Conservation (phyloP, 2,329 filamentous ascomycete genomes). For the Exophiala bonariae region DNA sequence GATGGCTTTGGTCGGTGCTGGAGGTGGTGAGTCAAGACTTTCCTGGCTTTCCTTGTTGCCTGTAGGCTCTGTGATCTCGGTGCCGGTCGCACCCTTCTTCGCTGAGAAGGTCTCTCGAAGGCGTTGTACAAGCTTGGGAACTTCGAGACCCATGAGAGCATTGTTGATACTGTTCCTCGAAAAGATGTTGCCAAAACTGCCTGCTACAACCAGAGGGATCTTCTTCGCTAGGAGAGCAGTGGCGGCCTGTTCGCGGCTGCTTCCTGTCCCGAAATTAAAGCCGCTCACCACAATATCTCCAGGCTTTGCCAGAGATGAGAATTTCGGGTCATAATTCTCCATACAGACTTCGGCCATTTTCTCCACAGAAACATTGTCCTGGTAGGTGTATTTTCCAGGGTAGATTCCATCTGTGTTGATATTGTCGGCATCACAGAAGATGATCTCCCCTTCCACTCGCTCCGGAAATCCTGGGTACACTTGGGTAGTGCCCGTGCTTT, state of each 20-base stretch:
- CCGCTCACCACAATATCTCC: conserved; percentile 82
- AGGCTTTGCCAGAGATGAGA: conserved; percentile 61
- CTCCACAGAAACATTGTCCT: conserved; percentile 1
- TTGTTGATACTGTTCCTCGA: conserved; percentile 55
- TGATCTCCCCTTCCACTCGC: conserved; percentile 78
- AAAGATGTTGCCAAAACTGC: conserved; percentile 84
- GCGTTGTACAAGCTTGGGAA: conserved; percentile 35
- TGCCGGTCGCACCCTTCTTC: too few species aligned
- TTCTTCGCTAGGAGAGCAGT: conserved; percentile 80
- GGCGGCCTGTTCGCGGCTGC: conserved; percentile 80
- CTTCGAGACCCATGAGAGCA: conserved; percentile 38
- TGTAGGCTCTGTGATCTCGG: conserved; percentile 48
- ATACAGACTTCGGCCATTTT: conserved; percentile 81
- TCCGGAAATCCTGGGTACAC: conserved; percentile 86
- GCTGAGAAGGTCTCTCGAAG: conserved; percentile 42
- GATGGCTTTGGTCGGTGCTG: conserved; percentile 51
- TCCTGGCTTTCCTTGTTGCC: conserved; percentile 34
- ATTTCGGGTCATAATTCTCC: conserved; percentile 84
- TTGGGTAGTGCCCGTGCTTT: conserved; percentile 58
- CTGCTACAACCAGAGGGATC: conserved; percentile 76
- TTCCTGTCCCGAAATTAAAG: conserved; percentile 86
- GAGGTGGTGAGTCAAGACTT: conserved; percentile 50
- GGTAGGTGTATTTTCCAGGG: conserved; percentile 74
- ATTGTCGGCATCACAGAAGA: conserved; percentile 84
- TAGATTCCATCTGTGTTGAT: conserved; percentile 94